Conservation (phyloP, 495 filamentous ascomycete species). For the Hyaloscypha bicolor region DNA sequence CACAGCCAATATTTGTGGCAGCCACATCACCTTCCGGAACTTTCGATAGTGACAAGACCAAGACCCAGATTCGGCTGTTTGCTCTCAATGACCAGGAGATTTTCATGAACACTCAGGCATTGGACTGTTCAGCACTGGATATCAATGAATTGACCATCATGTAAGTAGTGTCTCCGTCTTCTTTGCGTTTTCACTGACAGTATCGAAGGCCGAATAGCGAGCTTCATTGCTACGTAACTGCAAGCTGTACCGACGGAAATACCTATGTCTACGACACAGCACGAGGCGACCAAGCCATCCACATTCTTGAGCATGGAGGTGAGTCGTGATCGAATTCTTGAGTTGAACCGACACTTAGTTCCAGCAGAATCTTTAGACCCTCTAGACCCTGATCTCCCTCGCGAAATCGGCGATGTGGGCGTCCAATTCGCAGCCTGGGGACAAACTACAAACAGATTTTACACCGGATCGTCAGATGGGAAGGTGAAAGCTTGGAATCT, state of each 20-base stretch:
- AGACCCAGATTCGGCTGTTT: slow-evolving; percentile 54
- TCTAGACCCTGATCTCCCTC: slow-evolving; percentile 51
- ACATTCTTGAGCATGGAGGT: slow-evolving; percentile 67
- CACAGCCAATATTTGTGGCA: slow-evolving; percentile 56
- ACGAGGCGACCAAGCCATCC: slow-evolving; percentile 55
- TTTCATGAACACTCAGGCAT: slow-evolving; percentile 34
- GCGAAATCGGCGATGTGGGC: slow-evolving; percentile 76
- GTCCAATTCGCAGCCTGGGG: slow-evolving; percentile 85
- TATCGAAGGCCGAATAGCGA: slow-evolving; percentile 43
- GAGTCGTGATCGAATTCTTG: slow-evolving; percentile 3
- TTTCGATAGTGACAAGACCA: slow-evolving; percentile 17
- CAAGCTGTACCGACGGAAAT: slow-evolving; percentile 80
- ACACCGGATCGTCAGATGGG: slow-evolving; percentile 91
- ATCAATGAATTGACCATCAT: slow-evolving; percentile 81
- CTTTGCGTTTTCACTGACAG: slow-evolving; percentile 42
- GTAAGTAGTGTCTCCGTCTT: slow-evolving; percentile 42
- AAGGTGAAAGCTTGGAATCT: slow-evolving; percentile 87
- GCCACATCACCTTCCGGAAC: slow-evolving; percentile 58
- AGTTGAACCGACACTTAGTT: slow-evolving; percentile 1
- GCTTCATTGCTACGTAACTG: slow-evolving; percentile 66
- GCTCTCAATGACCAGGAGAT: slow-evolving; percentile 14
- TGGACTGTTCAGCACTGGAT: slow-evolving; percentile 78
- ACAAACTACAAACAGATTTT: slow-evolving; percentile 65
- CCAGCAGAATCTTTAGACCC: slow-evolving; percentile 58
- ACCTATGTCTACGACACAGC: slow-evolving; percentile 87